Evolutionary conservation across 495 filamentous ascomycete species (phyloP).

Genomic region (Mytilinidion resinicola): DNA sequence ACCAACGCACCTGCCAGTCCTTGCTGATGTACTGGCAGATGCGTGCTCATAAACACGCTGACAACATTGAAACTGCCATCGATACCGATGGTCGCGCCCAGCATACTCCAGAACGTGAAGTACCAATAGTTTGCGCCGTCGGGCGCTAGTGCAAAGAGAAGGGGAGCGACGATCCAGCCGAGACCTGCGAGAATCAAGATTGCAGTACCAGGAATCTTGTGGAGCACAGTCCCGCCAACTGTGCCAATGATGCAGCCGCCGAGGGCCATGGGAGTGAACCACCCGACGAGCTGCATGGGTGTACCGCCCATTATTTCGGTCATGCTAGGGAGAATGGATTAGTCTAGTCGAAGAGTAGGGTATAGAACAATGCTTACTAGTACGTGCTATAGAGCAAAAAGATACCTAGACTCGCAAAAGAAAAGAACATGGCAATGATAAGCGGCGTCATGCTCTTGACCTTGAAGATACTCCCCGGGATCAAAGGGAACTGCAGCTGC

Average conservation of each 20-base stretch:
- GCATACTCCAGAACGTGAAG: constrained; percentile 2
- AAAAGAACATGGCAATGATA: constrained; percentile 59
- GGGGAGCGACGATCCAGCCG: constrained; percentile 55
- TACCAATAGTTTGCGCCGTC: constrained; percentile 41
- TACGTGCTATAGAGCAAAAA: constrained; percentile 73
- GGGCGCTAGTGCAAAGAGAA: constrained; percentile 71
- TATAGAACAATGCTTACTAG: constrained; percentile 51
- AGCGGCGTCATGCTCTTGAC: constrained; percentile 68
- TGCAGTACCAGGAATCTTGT: constrained; percentile 64
- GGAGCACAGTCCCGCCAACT: constrained; percentile 68
- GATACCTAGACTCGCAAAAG: constrained; percentile 70
- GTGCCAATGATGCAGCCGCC: constrained; percentile 69
- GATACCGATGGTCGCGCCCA: neutral
- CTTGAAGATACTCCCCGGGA: constrained; percentile 68
- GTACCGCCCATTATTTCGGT: constrained; percentile 55
- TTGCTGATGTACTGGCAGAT: constrained; percentile 59
- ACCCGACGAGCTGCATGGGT: constrained; percentile 68
- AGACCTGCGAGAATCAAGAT: constrained; percentile 53
- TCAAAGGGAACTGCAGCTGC: constrained; percentile 32
- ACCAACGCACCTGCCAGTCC: constrained; percentile 69
- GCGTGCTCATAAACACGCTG: constrained; percentile 5
- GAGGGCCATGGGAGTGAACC: constrained; percentile 69
- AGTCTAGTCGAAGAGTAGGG: neutral
- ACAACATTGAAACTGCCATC: constrained; percentile 1
- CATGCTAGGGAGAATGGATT: constrained; percentile 44